Conservation (phyloP, 176 grass and related monocot genomes). For the Avena sativa region DNA sequence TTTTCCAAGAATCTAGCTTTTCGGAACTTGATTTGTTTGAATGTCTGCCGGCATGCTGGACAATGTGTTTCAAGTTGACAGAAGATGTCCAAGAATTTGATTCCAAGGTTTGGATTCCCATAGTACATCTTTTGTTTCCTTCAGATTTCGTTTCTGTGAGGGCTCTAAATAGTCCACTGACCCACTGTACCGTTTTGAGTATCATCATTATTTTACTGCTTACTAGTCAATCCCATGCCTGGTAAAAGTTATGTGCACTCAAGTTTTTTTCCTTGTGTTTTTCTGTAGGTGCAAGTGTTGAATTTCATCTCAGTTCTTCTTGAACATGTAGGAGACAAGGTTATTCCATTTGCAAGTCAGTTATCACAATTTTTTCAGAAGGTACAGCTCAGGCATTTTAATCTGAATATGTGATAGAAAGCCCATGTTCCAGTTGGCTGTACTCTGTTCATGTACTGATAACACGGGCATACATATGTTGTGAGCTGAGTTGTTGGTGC, state of each 20-base stretch:
- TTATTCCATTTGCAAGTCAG: conserved; percentile 89
- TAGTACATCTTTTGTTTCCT: conserved; percentile 42
- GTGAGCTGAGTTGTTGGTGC: background rate
- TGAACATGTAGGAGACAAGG: conserved; percentile 89
- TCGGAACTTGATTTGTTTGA: conserved; percentile 92
- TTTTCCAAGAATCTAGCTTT: conserved; percentile 98
- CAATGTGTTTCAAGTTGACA: conserved; percentile 94
- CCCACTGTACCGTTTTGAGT: conserved; percentile 14
- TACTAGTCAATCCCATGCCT: conserved; percentile 25
- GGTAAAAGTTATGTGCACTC: conserved; percentile 19
- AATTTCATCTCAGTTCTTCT: conserved; percentile 97
- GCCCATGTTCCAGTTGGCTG: conserved; percentile 20
- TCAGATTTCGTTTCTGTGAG: conserved; percentile 24
- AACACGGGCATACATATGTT: background rate
- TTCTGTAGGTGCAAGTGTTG: conserved; percentile 91
- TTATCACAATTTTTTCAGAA: conserved; percentile 88
- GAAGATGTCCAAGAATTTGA: conserved; percentile 98
- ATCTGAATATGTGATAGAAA: background rate
- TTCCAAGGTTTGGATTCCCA: conserved; percentile 78
- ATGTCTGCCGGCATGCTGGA: conserved; percentile 92
- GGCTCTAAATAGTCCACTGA: background rate
- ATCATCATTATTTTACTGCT: conserved; percentile 23
- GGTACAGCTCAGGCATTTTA: conserved; percentile 49
- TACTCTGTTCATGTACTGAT: conserved; percentile 30
- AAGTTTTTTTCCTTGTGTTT: conserved; percentile 16